phyloP scores from a whole-genome alignment of 345 rosid species.

The Brassica rapa region DNA sequence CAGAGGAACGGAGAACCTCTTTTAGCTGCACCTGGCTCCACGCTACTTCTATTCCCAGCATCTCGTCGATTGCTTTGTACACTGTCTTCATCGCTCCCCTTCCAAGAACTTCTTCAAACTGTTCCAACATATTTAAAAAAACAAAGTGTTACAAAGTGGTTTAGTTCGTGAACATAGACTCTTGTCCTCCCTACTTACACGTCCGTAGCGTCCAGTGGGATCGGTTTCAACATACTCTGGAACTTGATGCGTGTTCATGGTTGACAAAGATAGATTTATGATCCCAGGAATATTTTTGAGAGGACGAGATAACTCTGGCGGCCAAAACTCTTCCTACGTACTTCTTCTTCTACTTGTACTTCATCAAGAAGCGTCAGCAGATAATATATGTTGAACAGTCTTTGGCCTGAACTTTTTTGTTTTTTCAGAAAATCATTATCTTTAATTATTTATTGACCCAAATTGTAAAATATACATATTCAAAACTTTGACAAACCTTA shows the following conservation, averaged over 20 bases:
- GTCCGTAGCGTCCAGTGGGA: conserved; percentile 89
- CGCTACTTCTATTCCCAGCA: conserved; percentile 77
- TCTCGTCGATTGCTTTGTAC: conserved; percentile 77
- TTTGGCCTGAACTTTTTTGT: conserved; percentile 8
- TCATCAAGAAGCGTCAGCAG: conserved; percentile 34
- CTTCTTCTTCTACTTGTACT: not conserved
- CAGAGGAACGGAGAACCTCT: conserved; percentile 61
- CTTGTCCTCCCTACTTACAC: conserved; percentile 58
- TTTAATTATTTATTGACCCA: conserved; percentile 19
- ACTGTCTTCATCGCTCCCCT: conserved; percentile 88
- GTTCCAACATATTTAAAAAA: conserved; percentile 19
- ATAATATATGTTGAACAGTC: conserved; percentile 33
- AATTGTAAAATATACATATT: conserved; percentile 3
- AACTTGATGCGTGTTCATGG: conserved; percentile 36
- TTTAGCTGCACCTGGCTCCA: conserved; percentile 76
- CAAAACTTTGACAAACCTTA: conserved; percentile 10
- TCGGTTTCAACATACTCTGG: conserved; percentile 70
- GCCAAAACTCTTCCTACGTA: conserved; percentile 27
- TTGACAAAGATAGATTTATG: conserved; percentile 34
- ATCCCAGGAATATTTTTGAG: conserved; percentile 16
- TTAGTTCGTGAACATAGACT: conserved; percentile 7
- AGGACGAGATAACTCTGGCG: conserved; percentile 10
- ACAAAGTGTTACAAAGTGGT: conserved; percentile 18
- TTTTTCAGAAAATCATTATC: not conserved
- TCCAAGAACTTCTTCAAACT: conserved; percentile 72